Evolutionary conservation across 2,329 filamentous ascomycete genomes (phyloP).

Genomic region (Trichoderma pleuroti): DNA sequence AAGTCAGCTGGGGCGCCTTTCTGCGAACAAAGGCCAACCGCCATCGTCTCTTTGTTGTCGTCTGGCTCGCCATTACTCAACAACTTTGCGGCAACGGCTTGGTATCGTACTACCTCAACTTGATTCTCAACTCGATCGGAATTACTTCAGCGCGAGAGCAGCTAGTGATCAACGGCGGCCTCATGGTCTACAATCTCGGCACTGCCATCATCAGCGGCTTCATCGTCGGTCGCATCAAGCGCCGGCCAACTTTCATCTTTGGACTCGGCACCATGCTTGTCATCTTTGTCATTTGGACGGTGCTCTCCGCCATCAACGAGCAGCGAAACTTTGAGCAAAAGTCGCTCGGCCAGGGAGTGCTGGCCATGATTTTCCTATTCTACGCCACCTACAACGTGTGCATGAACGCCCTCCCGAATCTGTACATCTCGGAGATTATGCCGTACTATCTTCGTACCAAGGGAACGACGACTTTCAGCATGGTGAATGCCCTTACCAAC

Average conservation of each 20-base stretch:
- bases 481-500: constrained; percentile 36
- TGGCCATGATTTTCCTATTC: constrained; percentile 47
- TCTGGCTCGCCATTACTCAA: constrained; percentile 27
- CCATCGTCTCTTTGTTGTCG: constrained; percentile 28
- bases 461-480: constrained; percentile 42
- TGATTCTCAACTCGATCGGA: constrained; percentile 38
- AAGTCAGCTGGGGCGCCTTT: constrained; percentile 31
- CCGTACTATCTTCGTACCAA: constrained; percentile 36
- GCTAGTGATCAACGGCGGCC: constrained; percentile 39
- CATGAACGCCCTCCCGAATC: constrained; percentile 45
- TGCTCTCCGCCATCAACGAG: constrained; percentile 32
- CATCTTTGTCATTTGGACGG: constrained; percentile 39
- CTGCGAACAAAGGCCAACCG: constrained; percentile 35
- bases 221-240: constrained; percentile 41
- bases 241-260: constrained; percentile 41
- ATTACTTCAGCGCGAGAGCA: constrained; percentile 39
- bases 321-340: background rate
- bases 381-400: constrained; percentile 44
- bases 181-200: constrained; percentile 41
- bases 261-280: constrained; percentile 36
- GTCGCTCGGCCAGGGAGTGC: constrained; percentile 39
- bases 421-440: constrained; percentile 41
- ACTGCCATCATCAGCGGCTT: constrained; percentile 36
- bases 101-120: constrained; percentile 37
- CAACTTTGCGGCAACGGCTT: constrained; percentile 33